Conservation (phyloP, 495 filamentous ascomycete species). For the Penicillium roqueforti region DNA sequence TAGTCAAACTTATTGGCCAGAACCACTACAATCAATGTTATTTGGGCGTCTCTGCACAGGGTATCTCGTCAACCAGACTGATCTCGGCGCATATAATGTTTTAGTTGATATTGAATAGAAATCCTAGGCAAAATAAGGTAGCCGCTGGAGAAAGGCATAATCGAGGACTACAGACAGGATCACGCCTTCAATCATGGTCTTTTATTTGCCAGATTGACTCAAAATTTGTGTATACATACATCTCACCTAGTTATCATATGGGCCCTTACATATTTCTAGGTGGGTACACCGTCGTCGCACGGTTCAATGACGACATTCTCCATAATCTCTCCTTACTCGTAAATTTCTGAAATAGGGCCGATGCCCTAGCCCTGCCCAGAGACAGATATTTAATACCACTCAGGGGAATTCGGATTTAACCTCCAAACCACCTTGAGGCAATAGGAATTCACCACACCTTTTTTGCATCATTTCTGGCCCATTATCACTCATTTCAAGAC, state of each 20-base stretch:
- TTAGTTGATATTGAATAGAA: neutral
- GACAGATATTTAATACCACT: slow-evolving; percentile 8
- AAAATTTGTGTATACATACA: neutral
- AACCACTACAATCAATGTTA: no score
- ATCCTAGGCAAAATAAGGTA: neutral
- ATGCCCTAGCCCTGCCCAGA: slow-evolving; percentile 11
- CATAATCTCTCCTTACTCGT: slow-evolving; percentile 4
- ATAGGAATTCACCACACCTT: neutral
- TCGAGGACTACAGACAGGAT: neutral
- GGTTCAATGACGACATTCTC: slow-evolving; percentile 13
- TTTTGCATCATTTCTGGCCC: neutral
- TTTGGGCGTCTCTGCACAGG: neutral
- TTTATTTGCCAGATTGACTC: neutral
- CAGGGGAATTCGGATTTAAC: neutral
- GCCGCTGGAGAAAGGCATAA: neutral
- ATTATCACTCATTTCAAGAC: neutral
- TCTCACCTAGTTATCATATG: neutral
- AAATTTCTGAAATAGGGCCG: slow-evolving; percentile 9
- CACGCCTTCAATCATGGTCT: neutral
- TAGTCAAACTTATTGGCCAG: neutral
- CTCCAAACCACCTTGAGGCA: neutral
- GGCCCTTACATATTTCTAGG: neutral
- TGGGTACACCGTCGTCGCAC: neutral
- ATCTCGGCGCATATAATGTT: neutral
- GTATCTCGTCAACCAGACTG: neutral